Evolutionary conservation across 2,329 filamentous ascomycete genomes (phyloP).

Genomic region (Cytospora chrysosperma): DNA sequence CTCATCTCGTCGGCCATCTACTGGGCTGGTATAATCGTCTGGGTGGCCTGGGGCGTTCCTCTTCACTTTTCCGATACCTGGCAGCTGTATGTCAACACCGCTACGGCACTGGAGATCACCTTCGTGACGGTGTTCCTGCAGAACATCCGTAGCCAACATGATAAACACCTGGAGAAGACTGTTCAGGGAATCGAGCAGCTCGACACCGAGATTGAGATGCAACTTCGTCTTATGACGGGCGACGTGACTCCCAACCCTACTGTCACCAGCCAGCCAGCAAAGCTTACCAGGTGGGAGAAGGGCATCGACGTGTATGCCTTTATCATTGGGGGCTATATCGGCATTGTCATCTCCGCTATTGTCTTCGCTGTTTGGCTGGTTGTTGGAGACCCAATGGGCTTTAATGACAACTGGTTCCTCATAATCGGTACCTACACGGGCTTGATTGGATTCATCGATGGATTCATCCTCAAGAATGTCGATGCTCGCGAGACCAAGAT

Average conservation of each 20-base stretch:
- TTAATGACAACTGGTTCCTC: constrained; percentile 46
- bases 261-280: constrained; percentile 34
- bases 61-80: constrained; percentile 35
- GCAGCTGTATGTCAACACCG: constrained; percentile 45
- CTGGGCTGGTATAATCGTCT: constrained; percentile 37
- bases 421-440: constrained; percentile 49
- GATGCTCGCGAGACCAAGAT: constrained; percentile 32
- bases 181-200: constrained; percentile 36
- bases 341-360: constrained; percentile 38
- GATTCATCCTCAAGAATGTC: constrained; percentile 46
- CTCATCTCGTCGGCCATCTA: constrained; percentile 34
- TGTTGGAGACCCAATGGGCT: constrained; percentile 40
- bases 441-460: constrained; percentile 44
- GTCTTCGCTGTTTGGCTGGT: constrained; percentile 40
- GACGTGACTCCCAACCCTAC: constrained; percentile 35
- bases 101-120: constrained; percentile 42
- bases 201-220: constrained; percentile 36
- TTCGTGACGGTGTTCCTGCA: constrained; percentile 40
- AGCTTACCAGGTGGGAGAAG: constrained; percentile 35
- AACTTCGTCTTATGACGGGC: constrained; percentile 35
- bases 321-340: constrained; percentile 42
- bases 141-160: constrained; percentile 39
- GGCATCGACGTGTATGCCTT: constrained; percentile 43
- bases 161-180: constrained; percentile 33
- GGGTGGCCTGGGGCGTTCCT: constrained; percentile 34